Base-by-base conservation (phyloP, 2,329 filamentous ascomycete species). In the Fusarium concolor region DNA sequence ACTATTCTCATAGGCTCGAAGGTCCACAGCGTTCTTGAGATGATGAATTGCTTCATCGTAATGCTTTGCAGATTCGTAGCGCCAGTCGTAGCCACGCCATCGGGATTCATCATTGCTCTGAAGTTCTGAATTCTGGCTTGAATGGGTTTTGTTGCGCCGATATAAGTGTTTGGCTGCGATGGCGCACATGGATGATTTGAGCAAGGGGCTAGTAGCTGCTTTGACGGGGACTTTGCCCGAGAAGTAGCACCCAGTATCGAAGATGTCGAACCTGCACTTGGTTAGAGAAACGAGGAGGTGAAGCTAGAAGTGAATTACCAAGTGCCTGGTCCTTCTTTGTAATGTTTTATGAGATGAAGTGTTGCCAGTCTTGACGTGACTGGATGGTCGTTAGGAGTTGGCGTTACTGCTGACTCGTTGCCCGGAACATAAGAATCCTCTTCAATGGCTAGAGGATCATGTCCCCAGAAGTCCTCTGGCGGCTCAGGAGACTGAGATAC, bases 1-100 rank as follows among this genome's bases (percentile, higher is more conserved):
- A 10, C 49, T 68, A 4, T 86, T 80, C 5, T 85, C 85, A 17
- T 87, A 84, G 1, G 37, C 55, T 6, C 44, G 50, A 3, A 64
- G 14, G 11, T 69, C 59, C 2, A 73, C 58, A 0, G 67, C 67
- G 1, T 44, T 57, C 20, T 71, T 73, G 0, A 73, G 20, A 28
- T 60, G 59, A 1, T 57, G 29, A 0, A 73, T 71, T 1, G 71
- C 71, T 41, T 73, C 64, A 2, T 72, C 64, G 4, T 73, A 73
- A 5, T 73, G 61, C 4, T 61, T 73, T 1, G 67, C 71, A 0
- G 71, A 72, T 11, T 72, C 47, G 2, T 72, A 73, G 2, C 56
- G 54, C 71, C 71, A 73, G 35, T 73, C 69, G 2, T 56, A 56
- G 2, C 28, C 38, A 2, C n/a, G 8, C 59, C 57, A 49, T 2